Conservation (phyloP, 768 basidiomycete genomes). For the Lactarius hengduanensis region DNA sequence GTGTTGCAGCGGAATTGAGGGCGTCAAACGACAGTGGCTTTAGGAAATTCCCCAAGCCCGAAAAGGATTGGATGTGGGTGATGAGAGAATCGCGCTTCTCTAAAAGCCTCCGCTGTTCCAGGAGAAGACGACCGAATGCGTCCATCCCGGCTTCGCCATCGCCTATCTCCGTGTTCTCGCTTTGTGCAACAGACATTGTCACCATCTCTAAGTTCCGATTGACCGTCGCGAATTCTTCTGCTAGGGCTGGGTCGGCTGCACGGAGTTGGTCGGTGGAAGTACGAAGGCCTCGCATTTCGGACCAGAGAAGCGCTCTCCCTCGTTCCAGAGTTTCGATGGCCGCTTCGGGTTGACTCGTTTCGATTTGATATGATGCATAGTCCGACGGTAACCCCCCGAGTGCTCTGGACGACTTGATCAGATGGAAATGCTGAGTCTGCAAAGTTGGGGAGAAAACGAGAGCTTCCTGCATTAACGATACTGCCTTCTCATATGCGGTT, state of each 20-base stretch:
- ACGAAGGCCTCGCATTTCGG: conserved; percentile 3
- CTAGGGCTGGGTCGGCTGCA: not conserved
- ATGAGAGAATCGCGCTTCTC: too few relatives aligned
- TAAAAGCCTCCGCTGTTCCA: too few relatives aligned
- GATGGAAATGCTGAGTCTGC: conserved; percentile 2
- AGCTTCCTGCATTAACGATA: not conserved
- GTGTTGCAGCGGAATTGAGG: too few relatives aligned
- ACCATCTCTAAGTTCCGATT: not conserved
- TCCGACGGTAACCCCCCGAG: not conserved
- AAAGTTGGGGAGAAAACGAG: not conserved
- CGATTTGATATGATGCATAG: not conserved
- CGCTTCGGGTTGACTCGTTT: not conserved
- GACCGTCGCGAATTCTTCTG: not conserved
- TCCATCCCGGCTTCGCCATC: not conserved
- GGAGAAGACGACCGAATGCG: too few relatives aligned
- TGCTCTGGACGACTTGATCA: too few relatives aligned
- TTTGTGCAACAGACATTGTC: not conserved
- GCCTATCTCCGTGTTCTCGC: not conserved
- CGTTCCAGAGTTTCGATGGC: not conserved
- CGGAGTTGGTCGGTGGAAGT: not conserved
- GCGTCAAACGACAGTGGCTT: too few relatives aligned
- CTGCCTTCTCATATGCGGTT: not conserved
- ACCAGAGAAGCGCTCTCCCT: conserved; percentile 7
- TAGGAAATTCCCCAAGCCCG: too few relatives aligned
- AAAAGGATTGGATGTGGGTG: too few relatives aligned